Conservation (phyloP, 805 yeast genomes). For the Komagataella populi region DNA sequence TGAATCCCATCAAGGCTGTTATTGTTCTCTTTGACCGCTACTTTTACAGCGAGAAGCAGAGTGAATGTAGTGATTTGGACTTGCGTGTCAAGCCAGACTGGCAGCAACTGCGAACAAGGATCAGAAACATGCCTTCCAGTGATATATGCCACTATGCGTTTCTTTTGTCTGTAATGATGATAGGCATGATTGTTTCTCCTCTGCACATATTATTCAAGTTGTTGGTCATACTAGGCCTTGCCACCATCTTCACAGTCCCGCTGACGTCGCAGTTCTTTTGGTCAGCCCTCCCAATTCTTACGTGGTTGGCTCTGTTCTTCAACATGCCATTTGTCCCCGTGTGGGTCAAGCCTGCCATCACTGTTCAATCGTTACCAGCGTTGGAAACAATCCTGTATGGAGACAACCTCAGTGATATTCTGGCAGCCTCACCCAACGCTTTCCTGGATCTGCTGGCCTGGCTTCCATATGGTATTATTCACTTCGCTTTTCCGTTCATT, state of each 20-base stretch:
- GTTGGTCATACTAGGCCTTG: constrained; percentile 25
- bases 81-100: not conserved
- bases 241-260: constrained; percentile 48
- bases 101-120: not conserved
- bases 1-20: not conserved
- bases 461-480: constrained; percentile 89
- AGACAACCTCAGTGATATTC: constrained; percentile 71
- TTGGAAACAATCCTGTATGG: constrained; percentile 88
- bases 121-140: not conserved
- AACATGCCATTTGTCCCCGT: constrained; percentile 64
- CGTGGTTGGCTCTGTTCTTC: constrained; percentile 80
- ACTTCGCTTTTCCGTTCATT: constrained; percentile 82
- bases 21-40: not conserved
- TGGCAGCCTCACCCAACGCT: constrained; percentile 58
- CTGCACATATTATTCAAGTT: constrained; percentile 26
- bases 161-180: constrained; percentile 34
- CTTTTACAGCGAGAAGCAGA: not conserved
- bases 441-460: constrained; percentile 78
- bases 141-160: constrained; percentile 9
- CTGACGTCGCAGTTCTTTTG: constrained; percentile 73
- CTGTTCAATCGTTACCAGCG: constrained; percentile 80
- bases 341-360: constrained; percentile 72
- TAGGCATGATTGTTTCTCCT: constrained; percentile 47
- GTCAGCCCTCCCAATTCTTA: constrained; percentile 67
- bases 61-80: not conserved